These are phyloP conservation scores for Coniochaeta sp. DNA, from an alignment of 2,329 filamentous ascomycete genomes.

Conservation along the genomic window DNA sequence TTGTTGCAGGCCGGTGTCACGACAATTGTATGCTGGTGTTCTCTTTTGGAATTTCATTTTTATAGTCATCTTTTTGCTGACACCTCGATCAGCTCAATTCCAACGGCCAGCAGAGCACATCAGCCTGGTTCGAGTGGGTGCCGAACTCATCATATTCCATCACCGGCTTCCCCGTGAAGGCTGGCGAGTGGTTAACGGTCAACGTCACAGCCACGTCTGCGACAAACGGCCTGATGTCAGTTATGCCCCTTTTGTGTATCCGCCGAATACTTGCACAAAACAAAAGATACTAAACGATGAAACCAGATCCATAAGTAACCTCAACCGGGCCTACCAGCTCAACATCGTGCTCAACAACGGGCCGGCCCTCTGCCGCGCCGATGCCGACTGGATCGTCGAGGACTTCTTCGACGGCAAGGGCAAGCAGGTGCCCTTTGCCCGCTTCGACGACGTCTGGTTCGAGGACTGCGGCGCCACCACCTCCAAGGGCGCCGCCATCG, in stretches of 20 bases:
- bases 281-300: not conserved
- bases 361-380: constrained; percentile 17
- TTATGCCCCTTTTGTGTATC: not conserved
- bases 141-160: constrained; percentile 21
- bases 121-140: constrained; percentile 24
- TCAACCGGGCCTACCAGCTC: constrained; percentile 9
- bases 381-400: constrained; percentile 24
- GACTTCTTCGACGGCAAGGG: constrained; percentile 16
- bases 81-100: constrained; percentile 12
- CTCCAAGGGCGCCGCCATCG: constrained; percentile 17
- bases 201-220: constrained; percentile 13
- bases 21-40: constrained; percentile 11
- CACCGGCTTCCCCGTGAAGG: constrained; percentile 15
- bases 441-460: constrained; percentile 21
- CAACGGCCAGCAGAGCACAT: constrained; percentile 15
- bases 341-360: constrained; percentile 14
- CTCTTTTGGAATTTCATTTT: not conserved
- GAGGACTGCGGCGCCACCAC: constrained; percentile 14
- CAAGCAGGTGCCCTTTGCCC: constrained; percentile 17
- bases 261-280: not conserved
- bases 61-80: not conserved
- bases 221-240: constrained; percentile 13
- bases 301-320: constrained; percentile 13
- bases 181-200: constrained; percentile 20
- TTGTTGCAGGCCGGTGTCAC: constrained; percentile 22